Percentiles rank a stretch among this genome's conserved stretches.
Conservation (phyloP, 169 alveolate species). For the Fabrea salina region DNA sequence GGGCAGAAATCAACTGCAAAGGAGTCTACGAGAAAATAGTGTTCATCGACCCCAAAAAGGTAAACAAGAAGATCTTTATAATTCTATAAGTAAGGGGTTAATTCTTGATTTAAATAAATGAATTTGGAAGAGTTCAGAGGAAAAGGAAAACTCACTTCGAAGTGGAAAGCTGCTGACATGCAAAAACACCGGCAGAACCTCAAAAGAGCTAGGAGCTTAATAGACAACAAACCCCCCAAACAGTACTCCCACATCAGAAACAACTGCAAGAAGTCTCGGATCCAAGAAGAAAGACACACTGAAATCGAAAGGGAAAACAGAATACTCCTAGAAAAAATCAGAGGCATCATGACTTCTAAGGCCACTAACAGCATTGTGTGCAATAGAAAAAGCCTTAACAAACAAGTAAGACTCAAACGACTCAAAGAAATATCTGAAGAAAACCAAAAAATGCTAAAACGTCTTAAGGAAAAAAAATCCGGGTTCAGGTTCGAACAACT, state of each 20-base stretch:
- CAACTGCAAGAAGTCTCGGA: neutral
- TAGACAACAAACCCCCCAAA: neutral
- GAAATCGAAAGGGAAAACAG: slow-evolving; percentile 64
- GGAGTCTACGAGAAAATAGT: slow-evolving; percentile 39
- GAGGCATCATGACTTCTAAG: slow-evolving; percentile 38
- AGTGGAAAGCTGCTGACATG: too few species aligned
- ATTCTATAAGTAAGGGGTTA: slow-evolving; percentile 22
- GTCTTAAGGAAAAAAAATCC: slow-evolving; percentile 10
- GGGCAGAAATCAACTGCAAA: slow-evolving; percentile 53
- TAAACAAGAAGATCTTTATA: slow-evolving; percentile 28
- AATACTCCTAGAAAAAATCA: slow-evolving; percentile 55
- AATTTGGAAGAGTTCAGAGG: too few species aligned
- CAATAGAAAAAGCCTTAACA: neutral
- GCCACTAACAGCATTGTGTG: neutral
- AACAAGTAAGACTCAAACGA: neutral
- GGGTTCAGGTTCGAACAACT: neutral
- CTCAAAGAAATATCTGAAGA: neutral
- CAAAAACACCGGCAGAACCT: neutral
- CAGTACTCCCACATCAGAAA: neutral
- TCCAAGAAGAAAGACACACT: slow-evolving; percentile 42
- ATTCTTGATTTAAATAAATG: too few species aligned
- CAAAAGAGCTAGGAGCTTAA: neutral
- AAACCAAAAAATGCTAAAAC: neutral
- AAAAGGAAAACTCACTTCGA: too few species aligned
- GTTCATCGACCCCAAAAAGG: slow-evolving; percentile 27